A percentile compares a stretch with the other conserved stretches of the same genome.
These are phyloP conservation scores for Leccinum obscurum DNA, from an alignment of 768 basidiomycete species.

Conservation along the genomic window DNA sequence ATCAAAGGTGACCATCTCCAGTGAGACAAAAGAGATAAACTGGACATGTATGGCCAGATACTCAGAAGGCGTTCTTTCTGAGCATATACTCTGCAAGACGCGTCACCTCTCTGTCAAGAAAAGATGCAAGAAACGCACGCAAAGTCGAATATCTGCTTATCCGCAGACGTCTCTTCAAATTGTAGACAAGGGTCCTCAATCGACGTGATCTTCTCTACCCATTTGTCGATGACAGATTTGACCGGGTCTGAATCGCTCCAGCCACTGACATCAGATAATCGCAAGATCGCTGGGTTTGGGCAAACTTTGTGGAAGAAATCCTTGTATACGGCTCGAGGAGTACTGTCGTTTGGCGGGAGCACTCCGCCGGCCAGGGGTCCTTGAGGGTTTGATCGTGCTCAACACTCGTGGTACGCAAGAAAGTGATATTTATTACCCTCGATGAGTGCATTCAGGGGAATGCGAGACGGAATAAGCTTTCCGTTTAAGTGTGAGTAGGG, in stretches of 20 bases:
- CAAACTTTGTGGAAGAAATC: slow-evolving; percentile 41
- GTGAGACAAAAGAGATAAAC: slow-evolving; percentile 33
- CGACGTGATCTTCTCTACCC: slow-evolving; percentile 33
- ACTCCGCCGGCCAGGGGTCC: slow-evolving; percentile 41
- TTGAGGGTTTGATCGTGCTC: slow-evolving; percentile 3
- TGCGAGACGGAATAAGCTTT: slow-evolving; percentile 36
- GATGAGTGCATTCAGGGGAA: slow-evolving; percentile 39
- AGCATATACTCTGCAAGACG: slow-evolving; percentile 30
- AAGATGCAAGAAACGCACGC: slow-evolving; percentile 10
- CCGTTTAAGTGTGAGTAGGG: slow-evolving; percentile 37
- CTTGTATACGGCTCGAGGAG: slow-evolving; percentile 35
- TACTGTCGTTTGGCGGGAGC: slow-evolving; percentile 30
- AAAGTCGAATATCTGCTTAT: slow-evolving; percentile 20
- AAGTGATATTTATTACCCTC: slow-evolving; percentile 24
- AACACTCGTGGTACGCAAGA: not conserved
- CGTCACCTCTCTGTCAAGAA: not conserved
- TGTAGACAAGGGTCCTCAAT: slow-evolving; percentile 42
- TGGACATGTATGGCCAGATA: slow-evolving; percentile 35
- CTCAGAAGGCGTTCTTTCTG: slow-evolving; percentile 30
- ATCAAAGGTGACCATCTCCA: slow-evolving; percentile 39
- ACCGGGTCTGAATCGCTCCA: slow-evolving; percentile 27
- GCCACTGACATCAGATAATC: slow-evolving; percentile 26
- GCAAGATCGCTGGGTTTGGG: slow-evolving; percentile 35
- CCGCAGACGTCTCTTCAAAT: slow-evolving; percentile 24
- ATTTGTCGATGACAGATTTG: slow-evolving; percentile 33